These are phyloP conservation scores for Hortiboletus flavorubellus DNA, from an alignment of 768 basidiomycete genomes.

Conservation along the genomic window DNA sequence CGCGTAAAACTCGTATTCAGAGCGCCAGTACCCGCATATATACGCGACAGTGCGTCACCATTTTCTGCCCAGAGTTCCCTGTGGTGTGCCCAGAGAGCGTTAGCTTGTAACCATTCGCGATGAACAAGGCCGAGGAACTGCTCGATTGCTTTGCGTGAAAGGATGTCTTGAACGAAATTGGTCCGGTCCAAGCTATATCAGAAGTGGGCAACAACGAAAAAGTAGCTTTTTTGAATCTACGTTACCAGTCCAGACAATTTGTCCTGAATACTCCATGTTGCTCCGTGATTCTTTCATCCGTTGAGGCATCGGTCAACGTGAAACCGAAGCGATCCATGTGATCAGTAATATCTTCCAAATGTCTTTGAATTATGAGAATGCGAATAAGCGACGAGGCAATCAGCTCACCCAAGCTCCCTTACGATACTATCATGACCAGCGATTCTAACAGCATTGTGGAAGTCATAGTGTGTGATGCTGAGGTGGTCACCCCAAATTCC, in stretches of 20 bases:
- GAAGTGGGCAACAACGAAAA: constrained; percentile 1
- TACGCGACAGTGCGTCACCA: constrained; percentile 87
- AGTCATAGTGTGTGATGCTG: constrained; percentile 88
- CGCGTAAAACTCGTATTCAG: constrained; percentile 95
- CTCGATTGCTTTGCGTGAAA: constrained; percentile 78
- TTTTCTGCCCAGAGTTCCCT: constrained; percentile 97
- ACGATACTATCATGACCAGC: constrained; percentile 87
- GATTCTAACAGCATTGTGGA: constrained; percentile 76
- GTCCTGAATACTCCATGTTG: constrained; percentile 92
- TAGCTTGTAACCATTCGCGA: constrained; percentile 69
- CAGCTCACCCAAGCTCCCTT: constrained; percentile 60
- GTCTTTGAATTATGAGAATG: constrained; percentile 39
- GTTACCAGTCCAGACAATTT: constrained; percentile 92
- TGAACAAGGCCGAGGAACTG: constrained; percentile 78
- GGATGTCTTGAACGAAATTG: constrained; percentile 94
- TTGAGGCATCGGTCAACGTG: constrained; percentile 67
- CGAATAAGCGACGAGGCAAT: neutral
- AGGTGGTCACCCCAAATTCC: constrained; percentile 63
- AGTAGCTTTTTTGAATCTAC: neutral
- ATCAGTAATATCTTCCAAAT: constrained; percentile 53
- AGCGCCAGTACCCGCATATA: constrained; percentile 92
- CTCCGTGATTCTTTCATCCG: constrained; percentile 73
- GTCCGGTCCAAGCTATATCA: constrained; percentile 83
- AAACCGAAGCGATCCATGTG: constrained; percentile 82
- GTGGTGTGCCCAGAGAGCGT: constrained; percentile 78